phyloP scores from a whole-genome alignment of 371 early-diverging fungal genomes.

The Cokeromyces recurvatus region DNA sequence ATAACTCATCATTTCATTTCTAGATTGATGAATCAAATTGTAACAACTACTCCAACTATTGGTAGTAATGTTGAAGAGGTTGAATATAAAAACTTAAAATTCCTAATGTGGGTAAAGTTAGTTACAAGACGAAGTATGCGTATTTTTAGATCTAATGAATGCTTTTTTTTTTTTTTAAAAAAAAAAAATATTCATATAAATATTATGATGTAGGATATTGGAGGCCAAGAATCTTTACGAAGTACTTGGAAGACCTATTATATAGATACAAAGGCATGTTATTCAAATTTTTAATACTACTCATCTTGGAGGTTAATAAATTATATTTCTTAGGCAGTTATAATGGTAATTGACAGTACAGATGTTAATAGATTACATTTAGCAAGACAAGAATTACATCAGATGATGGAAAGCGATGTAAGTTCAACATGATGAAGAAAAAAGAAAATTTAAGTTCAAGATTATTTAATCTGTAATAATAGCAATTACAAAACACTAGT shows the following conservation, averaged over 20 bases:
- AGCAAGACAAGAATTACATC: constrained; percentile 61
- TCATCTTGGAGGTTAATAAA: no score
- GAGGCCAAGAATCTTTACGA: constrained; percentile 70
- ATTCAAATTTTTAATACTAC: no score
- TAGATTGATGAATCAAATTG: constrained; percentile 67
- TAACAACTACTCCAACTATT: constrained; percentile 72
- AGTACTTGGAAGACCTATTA: constrained; percentile 74
- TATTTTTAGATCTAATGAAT: no score
- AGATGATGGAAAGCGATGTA: constrained; percentile 75
- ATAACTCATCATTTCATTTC: background rate
- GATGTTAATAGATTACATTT: constrained; percentile 63
- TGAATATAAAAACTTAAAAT: constrained; percentile 68
- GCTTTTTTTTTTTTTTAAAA: no score
- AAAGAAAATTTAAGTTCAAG: background rate
- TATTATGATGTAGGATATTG: constrained; percentile 54
- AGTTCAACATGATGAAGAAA: background rate
- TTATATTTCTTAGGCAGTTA: constrained; percentile 50
- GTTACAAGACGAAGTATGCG: no score
- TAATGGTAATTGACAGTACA: constrained; percentile 75
- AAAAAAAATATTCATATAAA: no score
- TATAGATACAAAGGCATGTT: constrained; percentile 49
- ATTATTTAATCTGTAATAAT: background rate
- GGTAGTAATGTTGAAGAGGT: constrained; percentile 72
- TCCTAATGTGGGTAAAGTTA: constrained; percentile 69
- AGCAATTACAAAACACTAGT: constrained; percentile 59